Evolutionary conservation across 2,329 filamentous ascomycete species (phyloP), one percentile per base, ranked within the genome.

Genomic region (Pseudocercospora eumusae): DNA sequence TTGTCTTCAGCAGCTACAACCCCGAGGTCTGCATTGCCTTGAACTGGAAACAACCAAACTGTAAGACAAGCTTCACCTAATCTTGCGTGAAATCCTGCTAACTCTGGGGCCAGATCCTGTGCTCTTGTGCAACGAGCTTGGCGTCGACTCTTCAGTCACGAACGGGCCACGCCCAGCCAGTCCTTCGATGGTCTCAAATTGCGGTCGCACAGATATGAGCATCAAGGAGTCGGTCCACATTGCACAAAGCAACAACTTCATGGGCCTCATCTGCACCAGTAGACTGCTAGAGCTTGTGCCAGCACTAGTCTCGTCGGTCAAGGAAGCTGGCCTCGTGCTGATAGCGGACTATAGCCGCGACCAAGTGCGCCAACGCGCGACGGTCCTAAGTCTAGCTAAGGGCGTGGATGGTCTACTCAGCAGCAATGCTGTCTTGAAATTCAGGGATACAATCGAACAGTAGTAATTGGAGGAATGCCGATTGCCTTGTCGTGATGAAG

Each of bases 21-120:
- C 83, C 91, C 11, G 89, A 88, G 66, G 85, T 98, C 20, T 99
- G 95, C 78, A 96, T 91, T 15, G 93, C 93, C 4, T 79, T 99
- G 70, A 99, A 99, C 77, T 99, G 95, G 95, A 99, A 99, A 77
- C 95, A 99, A 76, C 95, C 95, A 2, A 99, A 98, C 74, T 99
- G 86, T 88, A 75, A 78, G 84, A 78, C 5, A 36, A 33, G 3
- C 23, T 28, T 8, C n/a, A 9, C 23, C 21, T 42, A 40, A 33
- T 47, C 18, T 15, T n/a, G 18, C 8, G 21, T 15, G 36, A 6
- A 27, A n/a, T 10, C 6, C 45, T 23, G 27, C 69, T 70, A 55
- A 70, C 62, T 28, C 15, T 59, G n/a, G 13, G 27, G 3, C 2
- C 21, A 88, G 86, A 96, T 75, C 95, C 95, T 0, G 91, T 98